Base-by-base conservation (phyloP, 1,284 basidiomycete genomes). In the Ustilago curta region DNA sequence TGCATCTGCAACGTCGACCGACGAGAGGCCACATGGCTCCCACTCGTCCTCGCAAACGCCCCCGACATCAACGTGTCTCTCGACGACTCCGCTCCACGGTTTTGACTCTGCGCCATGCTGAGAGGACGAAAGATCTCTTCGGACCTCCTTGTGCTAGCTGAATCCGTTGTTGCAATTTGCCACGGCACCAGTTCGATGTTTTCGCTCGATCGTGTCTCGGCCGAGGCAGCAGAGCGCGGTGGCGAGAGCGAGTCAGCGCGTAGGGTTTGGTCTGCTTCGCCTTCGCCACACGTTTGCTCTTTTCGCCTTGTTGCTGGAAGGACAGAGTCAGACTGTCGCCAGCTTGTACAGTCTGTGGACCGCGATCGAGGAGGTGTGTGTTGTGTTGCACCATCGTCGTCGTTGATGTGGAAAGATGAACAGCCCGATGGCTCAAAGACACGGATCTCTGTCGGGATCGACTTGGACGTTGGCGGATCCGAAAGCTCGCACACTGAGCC, bases 71-170 rank as follows among this genome's bases (percentile, higher is more conserved):
- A 4, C 18, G 64, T 66, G 7, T 66, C 58, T 31, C 64, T 35
- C 8, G 64, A 56, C 8, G 52, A 59, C 11, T 42, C 47, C 8
- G 11, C 7, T 3, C 29, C 47, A 48, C 27, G 45, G 8, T 54
- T 57, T 51, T 47, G 43, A 16, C 21, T 53, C 3, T 44, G 37
- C 12, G 56, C 42, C 40, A 49, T 32, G 37, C 68, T 65, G 29
- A 66, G 52, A 12, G 69, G 69, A 0, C 65, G 53, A 19, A 73
- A 73, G 23, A 73, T 68, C 45, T 73, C 70, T 25, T 73, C 70
- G 1, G 64, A 63, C 4, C 39, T 40, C 29, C 56, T 23, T 7
- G 53, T n/a, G 5, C 35, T 53, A 0, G 16, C 51, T 4, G 53
- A 51, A 11, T 62, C 59, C 0, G 52, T 53, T 2, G 65, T 73